phyloP scores from a whole-genome alignment of 73 alveolate genomes.

The Tetrahymena borealis region DNA sequence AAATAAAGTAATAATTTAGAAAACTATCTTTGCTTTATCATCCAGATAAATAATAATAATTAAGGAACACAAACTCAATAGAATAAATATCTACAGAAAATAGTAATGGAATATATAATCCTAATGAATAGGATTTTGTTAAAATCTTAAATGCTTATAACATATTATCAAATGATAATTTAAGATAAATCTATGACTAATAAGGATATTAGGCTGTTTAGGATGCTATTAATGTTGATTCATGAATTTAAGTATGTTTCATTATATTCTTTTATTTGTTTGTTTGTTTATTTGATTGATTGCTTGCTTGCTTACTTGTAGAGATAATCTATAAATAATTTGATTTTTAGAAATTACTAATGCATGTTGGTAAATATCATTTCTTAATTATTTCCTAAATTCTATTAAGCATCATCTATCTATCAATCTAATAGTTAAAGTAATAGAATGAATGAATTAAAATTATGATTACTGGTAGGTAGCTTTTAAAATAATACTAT shows the following conservation, averaged over 20 bases:
- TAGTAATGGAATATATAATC: background rate
- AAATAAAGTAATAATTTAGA: background rate
- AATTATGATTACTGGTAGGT: too few relatives aligned
- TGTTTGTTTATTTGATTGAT: too few relatives aligned
- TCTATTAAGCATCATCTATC: too few relatives aligned
- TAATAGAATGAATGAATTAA: too few relatives aligned
- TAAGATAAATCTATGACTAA: background rate
- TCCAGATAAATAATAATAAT: background rate
- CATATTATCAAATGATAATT: background rate
- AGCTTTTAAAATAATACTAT: too few relatives aligned
- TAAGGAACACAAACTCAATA: background rate
- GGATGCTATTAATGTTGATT: background rate
- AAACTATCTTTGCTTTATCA: background rate
- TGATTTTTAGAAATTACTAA: too few relatives aligned
- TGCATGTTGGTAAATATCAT: too few relatives aligned
- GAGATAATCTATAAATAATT: too few relatives aligned
- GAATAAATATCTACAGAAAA: background rate
- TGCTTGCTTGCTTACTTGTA: too few relatives aligned
- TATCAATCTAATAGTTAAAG: too few relatives aligned
- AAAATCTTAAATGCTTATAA: background rate
- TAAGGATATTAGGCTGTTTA: background rate
- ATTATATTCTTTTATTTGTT: too few relatives aligned
- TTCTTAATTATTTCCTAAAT: too few relatives aligned
- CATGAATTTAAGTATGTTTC: background rate
- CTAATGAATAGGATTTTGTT: background rate